A percentile compares a stretch with the other conserved stretches of the same genome.
These are phyloP conservation scores for Geotrichum candidum DNA, from an alignment of 1,139 yeast species.

Conservation along the genomic window DNA sequence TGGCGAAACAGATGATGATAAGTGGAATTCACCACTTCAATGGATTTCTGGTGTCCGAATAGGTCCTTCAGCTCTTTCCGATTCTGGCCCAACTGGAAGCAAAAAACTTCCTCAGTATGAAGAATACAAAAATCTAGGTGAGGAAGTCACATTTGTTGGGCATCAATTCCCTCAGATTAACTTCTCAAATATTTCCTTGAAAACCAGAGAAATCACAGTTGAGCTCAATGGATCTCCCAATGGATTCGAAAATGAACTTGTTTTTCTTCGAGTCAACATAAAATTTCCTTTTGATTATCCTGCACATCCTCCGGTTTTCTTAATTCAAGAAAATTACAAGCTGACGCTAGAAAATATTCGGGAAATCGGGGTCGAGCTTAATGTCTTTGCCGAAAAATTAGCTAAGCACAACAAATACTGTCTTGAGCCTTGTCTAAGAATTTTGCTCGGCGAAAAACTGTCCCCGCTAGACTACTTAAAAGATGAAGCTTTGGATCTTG, in stretches of 20 bases:
- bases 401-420: conserved; percentile 60
- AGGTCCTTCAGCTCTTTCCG: conserved; percentile 49
- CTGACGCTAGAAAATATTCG: conserved; percentile 44
- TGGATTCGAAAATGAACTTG: conserved; percentile 46
- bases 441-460: conserved; percentile 74
- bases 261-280: conserved; percentile 64
- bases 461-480: conserved; percentile 41
- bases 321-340: conserved; percentile 74
- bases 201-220: conserved; percentile 72
- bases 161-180: conserved; percentile 82
- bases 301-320: conserved; percentile 50
- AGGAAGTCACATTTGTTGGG: conserved; percentile 84
- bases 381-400: conserved; percentile 52
- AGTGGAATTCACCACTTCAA: conserved; percentile 48
- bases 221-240: conserved; percentile 66
- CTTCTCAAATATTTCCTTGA: conserved; percentile 81
- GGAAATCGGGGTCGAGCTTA: conserved; percentile 48
- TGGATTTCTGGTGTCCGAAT: conserved; percentile 93
- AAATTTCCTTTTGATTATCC: conserved; percentile 73
- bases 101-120: conserved; percentile 26
- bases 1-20: conserved; percentile 23
- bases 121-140: conserved; percentile 71
- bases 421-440: conserved; percentile 73
- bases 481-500: conserved; percentile 37
- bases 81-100: conserved; percentile 21